phyloP scores from a whole-genome alignment of 2,329 filamentous ascomycete species.

The Fusarium camptoceras region DNA sequence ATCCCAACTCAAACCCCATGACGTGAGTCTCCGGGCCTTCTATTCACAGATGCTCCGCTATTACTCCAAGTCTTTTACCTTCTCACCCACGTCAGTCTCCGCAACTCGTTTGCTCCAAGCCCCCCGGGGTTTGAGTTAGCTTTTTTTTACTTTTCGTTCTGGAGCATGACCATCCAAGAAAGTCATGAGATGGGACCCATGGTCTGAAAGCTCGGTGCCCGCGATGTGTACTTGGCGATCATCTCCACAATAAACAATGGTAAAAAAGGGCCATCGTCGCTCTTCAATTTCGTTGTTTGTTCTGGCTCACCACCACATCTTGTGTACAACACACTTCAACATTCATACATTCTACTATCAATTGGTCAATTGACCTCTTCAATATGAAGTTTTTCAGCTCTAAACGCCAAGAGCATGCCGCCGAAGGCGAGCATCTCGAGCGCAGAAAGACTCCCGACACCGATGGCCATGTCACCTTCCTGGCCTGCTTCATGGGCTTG shows the following conservation, averaged over 20 bases:
- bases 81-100: conserved; percentile 37
- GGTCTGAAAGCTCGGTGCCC: conserved; percentile 24
- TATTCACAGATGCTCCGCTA: conserved; percentile 25
- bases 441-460: conserved; percentile 18
- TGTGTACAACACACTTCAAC: conserved; percentile 15
- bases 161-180: conserved; percentile 33
- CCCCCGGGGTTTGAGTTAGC: conserved; percentile 28
- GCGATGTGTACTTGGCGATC: conserved; percentile 24
- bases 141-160: conserved; percentile 32
- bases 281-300: conserved; percentile 10
- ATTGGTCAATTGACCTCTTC: conserved; percentile 20
- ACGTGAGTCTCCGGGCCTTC: conserved; percentile 36
- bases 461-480: conserved; percentile 52
- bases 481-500: conserved; percentile 61
- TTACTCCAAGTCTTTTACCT: conserved; percentile 28
- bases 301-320: conserved; percentile 12
- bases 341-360: conserved; percentile 7
- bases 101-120: conserved; percentile 31
- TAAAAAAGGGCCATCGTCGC: conserved; percentile 33
- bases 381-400: conserved; percentile 39
- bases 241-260: conserved; percentile 39
- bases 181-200: conserved; percentile 39
- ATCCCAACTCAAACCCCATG: conserved; percentile 10
- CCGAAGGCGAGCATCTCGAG: conserved; percentile 40
- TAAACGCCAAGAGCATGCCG: conserved; percentile 36